Base-by-base conservation (phyloP, 1,139 yeast genomes). In the Candida tropicalis region DNA sequence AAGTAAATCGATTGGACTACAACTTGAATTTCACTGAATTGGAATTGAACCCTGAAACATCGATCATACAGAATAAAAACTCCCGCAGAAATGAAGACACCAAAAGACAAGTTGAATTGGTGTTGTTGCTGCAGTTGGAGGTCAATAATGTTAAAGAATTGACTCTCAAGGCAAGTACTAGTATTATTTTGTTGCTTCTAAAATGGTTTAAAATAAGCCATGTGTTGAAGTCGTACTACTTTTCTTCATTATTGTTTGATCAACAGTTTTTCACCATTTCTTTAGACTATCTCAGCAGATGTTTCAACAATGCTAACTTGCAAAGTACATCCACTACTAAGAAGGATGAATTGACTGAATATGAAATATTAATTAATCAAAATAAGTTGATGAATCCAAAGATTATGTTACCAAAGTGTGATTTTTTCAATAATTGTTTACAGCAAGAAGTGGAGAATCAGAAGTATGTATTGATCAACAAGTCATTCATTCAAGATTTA, bases 151-250 rank as follows among this genome's bases (percentile, higher is more conserved):
- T 79, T 15, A 85, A 85, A 51, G 96, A 87, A 56, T 68, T 81
- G 2, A 70, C 84, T 0, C 58, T 86, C 43, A 87, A 85, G 52
- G 80, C 86, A 2, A 73, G 85, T 3, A 70, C 85, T 1, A 77
- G 79, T 2, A 75, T 82, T 1, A 46, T 89, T 1, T 54, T 68
- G 5, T 54, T 79, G 15, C 59, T 93, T 23, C 60, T 84, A 26
- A 76, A 75, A 53, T 93, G 98, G 97, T 84, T 89, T 59, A 87
- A 86, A 56, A 63, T 76, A 10, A 84, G 82, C 41, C 96, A 93
- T 61, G 68, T 89, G 2, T 63, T 90, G 52, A 91, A 91, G 60
- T 82, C 77, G 58, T 95, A 90, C 59, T 87, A 84, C 56, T 66
- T 93, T 11, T 65, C 85, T 1, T 78, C 89, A 0, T 59, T 93